These are phyloP conservation scores for Trichoderma atroviride DNA, from an alignment of 2,329 filamentous ascomycete genomes.

Conservation along the genomic window DNA sequence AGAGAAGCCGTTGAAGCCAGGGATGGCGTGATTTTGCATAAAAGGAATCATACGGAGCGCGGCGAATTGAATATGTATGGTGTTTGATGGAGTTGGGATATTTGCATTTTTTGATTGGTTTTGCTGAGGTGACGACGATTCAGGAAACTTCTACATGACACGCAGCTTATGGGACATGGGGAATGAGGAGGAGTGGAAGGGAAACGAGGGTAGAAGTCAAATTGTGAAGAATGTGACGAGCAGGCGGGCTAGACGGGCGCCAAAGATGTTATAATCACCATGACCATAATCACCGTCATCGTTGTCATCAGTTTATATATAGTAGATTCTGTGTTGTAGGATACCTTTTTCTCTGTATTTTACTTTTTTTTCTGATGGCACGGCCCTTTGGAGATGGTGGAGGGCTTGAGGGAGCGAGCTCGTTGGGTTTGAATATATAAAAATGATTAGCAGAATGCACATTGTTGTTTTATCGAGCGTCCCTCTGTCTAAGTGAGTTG, in stretches of 20 bases:
- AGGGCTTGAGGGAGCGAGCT: background rate
- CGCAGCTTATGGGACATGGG: slow-evolving; percentile 13
- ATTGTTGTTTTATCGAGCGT: background rate
- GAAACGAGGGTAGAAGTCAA: background rate
- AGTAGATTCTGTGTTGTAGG: slow-evolving; percentile 21
- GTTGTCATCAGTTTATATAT: slow-evolving; percentile 25
- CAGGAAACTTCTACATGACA: slow-evolving; percentile 11
- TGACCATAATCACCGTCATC: slow-evolving; percentile 9
- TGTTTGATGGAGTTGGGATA: slow-evolving; percentile 26
- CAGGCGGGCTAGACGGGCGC: slow-evolving; percentile 6
- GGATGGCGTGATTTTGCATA: background rate
- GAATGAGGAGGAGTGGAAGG: background rate
- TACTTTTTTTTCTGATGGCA: background rate
- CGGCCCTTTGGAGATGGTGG: background rate
- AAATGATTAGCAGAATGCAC: background rate
- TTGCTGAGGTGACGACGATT: background rate
- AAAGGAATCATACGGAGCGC: background rate
- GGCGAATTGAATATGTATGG: slow-evolving; percentile 13
- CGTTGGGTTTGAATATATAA: slow-evolving; percentile 22
- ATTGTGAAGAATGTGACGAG: background rate
- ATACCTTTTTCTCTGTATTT: slow-evolving; percentile 18
- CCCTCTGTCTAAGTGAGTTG: background rate
- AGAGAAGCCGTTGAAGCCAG: slow-evolving; percentile 2
- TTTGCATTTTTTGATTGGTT: slow-evolving; percentile 21
- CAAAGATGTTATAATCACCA: slow-evolving; percentile 10